Evolutionary conservation across 2,329 filamentous ascomycete genomes (phyloP), one percentile per base, ranked within the genome.

Genomic region (Cercospora zeae-maydis): DNA sequence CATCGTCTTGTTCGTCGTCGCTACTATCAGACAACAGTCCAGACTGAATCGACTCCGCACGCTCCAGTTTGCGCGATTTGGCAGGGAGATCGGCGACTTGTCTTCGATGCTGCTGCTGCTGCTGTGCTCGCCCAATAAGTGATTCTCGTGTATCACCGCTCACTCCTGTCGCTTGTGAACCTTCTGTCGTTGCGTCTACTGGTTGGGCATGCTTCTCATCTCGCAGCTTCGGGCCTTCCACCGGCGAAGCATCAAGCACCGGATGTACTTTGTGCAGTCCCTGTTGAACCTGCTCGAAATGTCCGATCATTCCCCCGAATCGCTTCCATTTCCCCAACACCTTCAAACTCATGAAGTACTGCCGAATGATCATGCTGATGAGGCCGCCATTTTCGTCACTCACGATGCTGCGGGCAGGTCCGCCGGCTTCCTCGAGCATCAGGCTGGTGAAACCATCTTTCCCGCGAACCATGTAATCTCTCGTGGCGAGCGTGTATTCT

Each of bases 271-370:
- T 76, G 68, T 86, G 82, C 51, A 92, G 79, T 21, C 82, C 82
- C 27, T 84, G 79, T 34, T 90, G 86, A 1, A 95, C 86, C 10
- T 77, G 75, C 24, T 79, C 77, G 88, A 91, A 96, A 73, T 91
- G 87, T 14, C 82, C 78, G 72, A 91, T 80, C 63, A 81, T 82
- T 1, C 83, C 79, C 13, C 88, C 84, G 80, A 90, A 90, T 62
- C 86, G 82, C 63, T 85, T 86, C 92, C 92, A 96, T 70, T 86
- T 86, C 16, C 91, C 90, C 27, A 96, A 78, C 0, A 93, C 88
- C 61, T 91, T 90, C 47, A 96, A 81, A 6, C 88, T 90, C 83
- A 96, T 89, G 77, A 96, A 96, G 76, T 96, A 96, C 74, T 96
- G 92, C 11, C 92, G 86, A 19, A 97, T 82, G 75, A 97, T 88